Conservation (phyloP, 495 filamentous ascomycete species). For the Parathielavia appendiculata region DNA sequence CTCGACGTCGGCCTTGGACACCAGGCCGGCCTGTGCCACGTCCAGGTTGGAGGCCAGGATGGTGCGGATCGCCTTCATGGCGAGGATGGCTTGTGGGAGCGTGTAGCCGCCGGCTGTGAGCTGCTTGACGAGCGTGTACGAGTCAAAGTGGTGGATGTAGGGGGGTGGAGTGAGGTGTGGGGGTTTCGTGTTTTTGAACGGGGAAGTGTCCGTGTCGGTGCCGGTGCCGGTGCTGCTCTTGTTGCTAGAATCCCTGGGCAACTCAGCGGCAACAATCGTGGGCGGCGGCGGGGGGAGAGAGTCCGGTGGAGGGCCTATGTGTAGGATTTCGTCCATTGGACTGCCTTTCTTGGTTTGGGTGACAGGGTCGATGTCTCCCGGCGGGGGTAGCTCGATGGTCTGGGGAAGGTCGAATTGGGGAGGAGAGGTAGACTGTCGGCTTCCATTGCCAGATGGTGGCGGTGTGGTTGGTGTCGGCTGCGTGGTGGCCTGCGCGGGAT, state of each 20-base stretch:
- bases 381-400: conserved; percentile 26
- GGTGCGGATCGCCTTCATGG: conserved; percentile 82
- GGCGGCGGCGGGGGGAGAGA: conserved; percentile 33
- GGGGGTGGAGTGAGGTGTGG: conserved; percentile 66
- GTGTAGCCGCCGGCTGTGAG: conserved; percentile 66
- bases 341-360: conserved; percentile 32
- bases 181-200: conserved; percentile 17
- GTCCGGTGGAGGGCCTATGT: conserved; percentile 48
- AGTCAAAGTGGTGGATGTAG: conserved; percentile 96
- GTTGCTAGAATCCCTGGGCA: conserved; percentile 39
- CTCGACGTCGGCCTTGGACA: conserved; percentile 73
- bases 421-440: neutral
- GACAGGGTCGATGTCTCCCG: conserved; percentile 15
- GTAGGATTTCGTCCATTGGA: conserved; percentile 61
- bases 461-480: neutral
- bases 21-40: conserved; percentile 66
- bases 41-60: conserved; percentile 74
- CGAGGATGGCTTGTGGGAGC: conserved; percentile 61
- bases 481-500: neutral
- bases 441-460: neutral
- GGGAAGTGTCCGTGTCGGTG: neutral
- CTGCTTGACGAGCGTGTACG: conserved; percentile 75
- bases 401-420: conserved; percentile 1
- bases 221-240: conserved; percentile 5
- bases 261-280: conserved; percentile 1